These are phyloP conservation scores for Pythium aristosporum DNA, from an alignment of 352 stramenopile species.

Conservation along the genomic window DNA sequence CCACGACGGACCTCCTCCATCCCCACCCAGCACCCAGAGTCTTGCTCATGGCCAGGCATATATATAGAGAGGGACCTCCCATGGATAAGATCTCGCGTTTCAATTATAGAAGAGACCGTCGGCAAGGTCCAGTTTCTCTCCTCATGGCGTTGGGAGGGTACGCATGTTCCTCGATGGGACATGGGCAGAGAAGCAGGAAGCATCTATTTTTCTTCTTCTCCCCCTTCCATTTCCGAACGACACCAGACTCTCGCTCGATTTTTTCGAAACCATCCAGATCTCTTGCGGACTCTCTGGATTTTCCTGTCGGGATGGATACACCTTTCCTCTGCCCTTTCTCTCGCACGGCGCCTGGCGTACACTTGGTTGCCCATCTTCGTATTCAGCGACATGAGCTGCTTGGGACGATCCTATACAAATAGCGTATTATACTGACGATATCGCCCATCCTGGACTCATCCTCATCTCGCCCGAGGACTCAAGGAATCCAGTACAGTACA, in stretches of 20 bases:
- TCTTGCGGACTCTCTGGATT: conserved; percentile 6
- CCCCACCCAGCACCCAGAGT: neutral
- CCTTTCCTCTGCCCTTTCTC: conserved; percentile 10
- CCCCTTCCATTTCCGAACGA: neutral
- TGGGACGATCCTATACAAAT: conserved; percentile 8
- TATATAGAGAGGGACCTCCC: conserved; percentile 8
- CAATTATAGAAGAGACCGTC: conserved; percentile 1
- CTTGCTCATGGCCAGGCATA: neutral
- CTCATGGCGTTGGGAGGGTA: neutral
- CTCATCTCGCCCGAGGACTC: conserved; percentile 6
- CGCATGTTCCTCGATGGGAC: conserved; percentile 14
- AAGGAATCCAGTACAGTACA: neutral
- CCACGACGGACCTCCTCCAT: neutral
- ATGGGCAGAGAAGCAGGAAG: conserved; percentile 2
- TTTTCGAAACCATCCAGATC: conserved; percentile 20
- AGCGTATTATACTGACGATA: neutral
- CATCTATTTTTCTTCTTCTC: neutral
- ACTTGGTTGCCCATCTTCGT: conserved; percentile 18
- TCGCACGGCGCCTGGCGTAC: conserved; percentile 3
- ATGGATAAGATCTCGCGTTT: conserved; percentile 4
- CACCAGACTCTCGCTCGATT: conserved; percentile 18
- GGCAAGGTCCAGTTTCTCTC: neutral
- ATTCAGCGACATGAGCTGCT: conserved; percentile 23
- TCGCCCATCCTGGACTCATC: neutral
- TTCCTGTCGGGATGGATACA: conserved; percentile 14